Evolutionary conservation across 306 rosid species (phyloP), one percentile per base, ranked within the genome.

Genomic region (Malus orientalis): DNA sequence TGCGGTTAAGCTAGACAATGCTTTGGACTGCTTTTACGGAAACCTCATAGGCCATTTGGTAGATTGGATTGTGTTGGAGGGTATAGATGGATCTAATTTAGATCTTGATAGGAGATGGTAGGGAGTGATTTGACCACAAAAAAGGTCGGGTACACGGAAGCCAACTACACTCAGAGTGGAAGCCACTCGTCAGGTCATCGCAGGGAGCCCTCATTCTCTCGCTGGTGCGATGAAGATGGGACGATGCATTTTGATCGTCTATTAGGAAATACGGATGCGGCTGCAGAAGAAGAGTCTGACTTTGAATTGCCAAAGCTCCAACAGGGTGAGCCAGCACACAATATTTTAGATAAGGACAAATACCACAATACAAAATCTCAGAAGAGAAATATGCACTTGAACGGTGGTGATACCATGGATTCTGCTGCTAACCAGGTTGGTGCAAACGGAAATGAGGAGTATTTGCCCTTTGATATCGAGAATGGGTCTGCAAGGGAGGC

Each of bases 201-300:
- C 64, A 84, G 93, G 80, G 93, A 85, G 61, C 94, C 81, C 76
- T 93, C 96, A 16, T 91, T 91, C 82, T 90, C 91, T 5, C 44
- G 90, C 66, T 89, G 96, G 97, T 89, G 80, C 60, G 91, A 84
- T 75, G 89, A 91, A 71, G 84, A 82, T 70, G 89, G 81, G 79
- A 83, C 60, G 45, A 70, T 83, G 67, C 81, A 73, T 72, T 81
- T 78, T 36, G 90, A 90, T 73, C 70, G 11, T 74, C 72, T 71
- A 66, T 74, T 84, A 54, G 77, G 80, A 74, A 70, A 86, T 78
- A 71, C 65, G 4, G 84, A 87, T 78, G 85, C 73, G 66, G 59
- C 84, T 53, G 65, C 79, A 74, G 92, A 82, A 72, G 88, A 86
- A 51, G 89, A 85, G 42, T 76, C 87, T 42, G 90, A 86, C 81